A percentile compares a stretch with the other conserved stretches of the same genome.
These are phyloP conservation scores for Telopea speciosissima DNA, from an alignment of 177 flowering plant genomes.

Conservation along the genomic window DNA sequence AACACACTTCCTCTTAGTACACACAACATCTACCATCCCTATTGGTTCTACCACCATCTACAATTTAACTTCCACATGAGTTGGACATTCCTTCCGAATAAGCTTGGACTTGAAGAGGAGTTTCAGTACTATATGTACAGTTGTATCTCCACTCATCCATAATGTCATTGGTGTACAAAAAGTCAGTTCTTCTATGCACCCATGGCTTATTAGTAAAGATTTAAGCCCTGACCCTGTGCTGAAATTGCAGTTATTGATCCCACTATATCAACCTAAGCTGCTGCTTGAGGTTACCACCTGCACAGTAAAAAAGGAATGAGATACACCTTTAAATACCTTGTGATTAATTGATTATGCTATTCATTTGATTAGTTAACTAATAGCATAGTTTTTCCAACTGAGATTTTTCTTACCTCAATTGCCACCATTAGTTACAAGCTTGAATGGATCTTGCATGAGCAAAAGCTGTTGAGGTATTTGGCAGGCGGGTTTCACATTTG, in stretches of 20 bases:
- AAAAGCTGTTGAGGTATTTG: constrained; percentile 13
- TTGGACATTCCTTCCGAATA: constrained; percentile 1
- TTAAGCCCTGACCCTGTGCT: not conserved
- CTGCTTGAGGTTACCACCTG: constrained; percentile 16
- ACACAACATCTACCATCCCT: constrained; percentile 1
- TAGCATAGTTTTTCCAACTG: not conserved
- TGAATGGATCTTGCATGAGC: constrained; percentile 9
- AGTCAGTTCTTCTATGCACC: constrained; percentile 15
- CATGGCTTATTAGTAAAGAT: constrained; percentile 10
- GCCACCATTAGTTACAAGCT: constrained; percentile 25
- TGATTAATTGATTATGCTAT: not conserved
- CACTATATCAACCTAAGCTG: constrained; percentile 1
- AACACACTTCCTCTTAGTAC: constrained; percentile 12
- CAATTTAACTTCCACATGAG: no score
- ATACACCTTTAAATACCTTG: not conserved
- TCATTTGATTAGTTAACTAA: not conserved
- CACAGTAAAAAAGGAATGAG: not conserved
- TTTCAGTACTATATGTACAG: constrained; percentile 4
- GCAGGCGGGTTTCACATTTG: constrained; percentile 6
- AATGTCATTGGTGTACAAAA: constrained; percentile 7
- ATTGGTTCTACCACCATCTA: constrained; percentile 1
- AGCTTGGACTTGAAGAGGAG: constrained; percentile 10
- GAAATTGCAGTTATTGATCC: not conserved
- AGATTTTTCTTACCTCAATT: constrained; percentile 15
- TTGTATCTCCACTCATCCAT: constrained; percentile 9